Conservation (phyloP, 2,329 filamentous ascomycete genomes). For the Exophiala sp. region DNA sequence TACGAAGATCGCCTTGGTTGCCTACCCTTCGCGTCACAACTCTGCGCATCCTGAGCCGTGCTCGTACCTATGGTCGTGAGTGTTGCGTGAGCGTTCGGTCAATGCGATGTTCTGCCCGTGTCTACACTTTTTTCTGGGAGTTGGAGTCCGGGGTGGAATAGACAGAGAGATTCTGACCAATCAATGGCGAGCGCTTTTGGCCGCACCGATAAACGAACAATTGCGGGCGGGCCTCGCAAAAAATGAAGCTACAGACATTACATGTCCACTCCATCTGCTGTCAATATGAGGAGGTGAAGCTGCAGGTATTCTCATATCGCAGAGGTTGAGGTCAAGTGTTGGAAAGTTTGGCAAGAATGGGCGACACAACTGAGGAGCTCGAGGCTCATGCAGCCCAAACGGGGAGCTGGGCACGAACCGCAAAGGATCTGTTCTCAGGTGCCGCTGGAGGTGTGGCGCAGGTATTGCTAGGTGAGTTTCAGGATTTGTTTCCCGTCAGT, state of each 20-base stretch:
- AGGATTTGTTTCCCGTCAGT: neutral
- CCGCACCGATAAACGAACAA: slow-evolving; percentile 1
- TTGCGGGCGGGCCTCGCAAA: slow-evolving; percentile 4
- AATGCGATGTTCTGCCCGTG: neutral
- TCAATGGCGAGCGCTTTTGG: neutral
- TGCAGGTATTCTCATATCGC: neutral
- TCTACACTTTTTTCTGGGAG: slow-evolving; percentile 8
- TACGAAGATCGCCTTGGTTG: neutral
- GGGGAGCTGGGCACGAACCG: slow-evolving; percentile 54
- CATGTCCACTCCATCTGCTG: neutral
- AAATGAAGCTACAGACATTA: neutral
- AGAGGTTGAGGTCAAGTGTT: slow-evolving; percentile 2
- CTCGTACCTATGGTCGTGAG: too few relatives aligned
- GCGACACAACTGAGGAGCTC: slow-evolving; percentile 14
- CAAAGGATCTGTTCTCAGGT: slow-evolving; percentile 88
- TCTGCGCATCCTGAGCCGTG: slow-evolving; percentile 17
- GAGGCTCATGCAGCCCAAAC: slow-evolving; percentile 30
- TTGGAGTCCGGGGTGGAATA: neutral
- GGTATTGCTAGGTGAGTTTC: slow-evolving; percentile 76
- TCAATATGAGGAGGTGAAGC: slow-evolving; percentile 2
- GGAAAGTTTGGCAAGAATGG: slow-evolving; percentile 11
- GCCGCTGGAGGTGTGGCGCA: slow-evolving; percentile 91
- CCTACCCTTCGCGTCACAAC: slow-evolving; percentile 18
- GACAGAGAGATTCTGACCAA: neutral
- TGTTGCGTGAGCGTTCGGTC: too few relatives aligned